Base-by-base conservation (phyloP, 306 rosid genomes). In the Quercus variabilis region DNA sequence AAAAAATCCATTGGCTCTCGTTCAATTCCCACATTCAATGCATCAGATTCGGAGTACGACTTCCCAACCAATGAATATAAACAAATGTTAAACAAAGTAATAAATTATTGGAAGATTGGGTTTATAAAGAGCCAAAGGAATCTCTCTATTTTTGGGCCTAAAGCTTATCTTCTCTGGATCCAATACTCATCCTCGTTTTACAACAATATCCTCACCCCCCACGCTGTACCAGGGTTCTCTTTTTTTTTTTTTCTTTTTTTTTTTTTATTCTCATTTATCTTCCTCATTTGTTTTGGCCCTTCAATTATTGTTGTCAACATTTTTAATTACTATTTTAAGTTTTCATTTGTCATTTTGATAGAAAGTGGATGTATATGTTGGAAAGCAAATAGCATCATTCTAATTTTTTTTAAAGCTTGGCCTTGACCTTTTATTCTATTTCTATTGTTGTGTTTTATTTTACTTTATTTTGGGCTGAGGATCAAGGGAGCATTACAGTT, bases 151-250 rank as follows among this genome's bases (percentile, higher is more conserved):
- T 72, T 79, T 54, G 76, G 49, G 71, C 76, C 72, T 4, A 74
- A 68, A 77, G 76, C 87, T 86, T 86, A 87, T 87, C 93, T 77
- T 74, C 84, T 82, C 86, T 84, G 85, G 87, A 88, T 84, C 94
- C 92, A 87, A 90, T 84, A 87, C 91, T 83, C 59, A 75, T 80
- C 57, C 76, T 21, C 52, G 78, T 76, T 91, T 80, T 78, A 80
- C 76, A 75, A 83, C 64, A 74, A 80, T 86, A 84, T 92, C 93
- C 58, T 91, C 67, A 75, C 68, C 80, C 80, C 79, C 86, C 90
- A 82, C 78, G 85, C 74, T 78, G 80, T 84, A 78, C 62, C 41
- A 74, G 18, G 69, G 76, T 80, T 78, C 68, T 69, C 25, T n/a
- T 8, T 38, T 38, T 31, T 28, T 2, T 28, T 28, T 26, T 1